These are phyloP conservation scores for Periconia digitata DNA, from an alignment of 2,329 filamentous ascomycete genomes.

Conservation along the genomic window DNA sequence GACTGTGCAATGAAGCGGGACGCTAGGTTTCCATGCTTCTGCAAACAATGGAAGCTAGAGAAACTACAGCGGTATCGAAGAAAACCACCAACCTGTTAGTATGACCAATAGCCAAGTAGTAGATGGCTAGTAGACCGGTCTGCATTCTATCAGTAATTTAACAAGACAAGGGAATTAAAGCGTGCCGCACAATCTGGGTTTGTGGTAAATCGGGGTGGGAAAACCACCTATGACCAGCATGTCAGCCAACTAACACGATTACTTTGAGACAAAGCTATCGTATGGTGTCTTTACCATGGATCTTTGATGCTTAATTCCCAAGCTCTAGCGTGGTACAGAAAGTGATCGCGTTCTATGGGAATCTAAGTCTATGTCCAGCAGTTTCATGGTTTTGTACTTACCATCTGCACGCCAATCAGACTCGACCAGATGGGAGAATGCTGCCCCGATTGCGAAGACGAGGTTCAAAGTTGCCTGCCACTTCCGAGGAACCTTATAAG, in stretches of 20 bases:
- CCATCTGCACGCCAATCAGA: constrained; percentile 24
- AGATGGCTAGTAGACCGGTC: constrained; percentile 38
- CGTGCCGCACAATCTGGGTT: constrained; percentile 32
- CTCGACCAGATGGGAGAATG: constrained; percentile 33
- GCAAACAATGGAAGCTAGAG: background rate
- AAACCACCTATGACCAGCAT: constrained; percentile 1
- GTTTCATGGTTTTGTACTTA: background rate
- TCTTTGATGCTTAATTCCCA: constrained; percentile 31
- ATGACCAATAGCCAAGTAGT: constrained; percentile 43
- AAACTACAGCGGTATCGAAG: too few species aligned
- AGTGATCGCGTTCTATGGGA: constrained; percentile 28
- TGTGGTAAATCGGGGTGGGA: constrained; percentile 39
- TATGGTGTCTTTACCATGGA: constrained; percentile 12
- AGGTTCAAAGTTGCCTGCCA: constrained; percentile 45
- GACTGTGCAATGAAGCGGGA: background rate
- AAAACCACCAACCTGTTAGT: constrained; percentile 44
- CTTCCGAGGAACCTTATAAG: constrained; percentile 16
- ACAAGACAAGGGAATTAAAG: background rate
- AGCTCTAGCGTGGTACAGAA: constrained; percentile 42
- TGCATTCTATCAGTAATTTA: background rate
- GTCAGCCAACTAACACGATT: background rate
- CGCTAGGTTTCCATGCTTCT: too few species aligned
- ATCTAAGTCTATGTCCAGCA: background rate
- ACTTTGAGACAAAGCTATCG: constrained; percentile 8
- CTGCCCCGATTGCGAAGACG: constrained; percentile 45